These are phyloP conservation scores for Solanum chiquidenum DNA, from an alignment of 257 asterid genomes.

Conservation along the genomic window DNA sequence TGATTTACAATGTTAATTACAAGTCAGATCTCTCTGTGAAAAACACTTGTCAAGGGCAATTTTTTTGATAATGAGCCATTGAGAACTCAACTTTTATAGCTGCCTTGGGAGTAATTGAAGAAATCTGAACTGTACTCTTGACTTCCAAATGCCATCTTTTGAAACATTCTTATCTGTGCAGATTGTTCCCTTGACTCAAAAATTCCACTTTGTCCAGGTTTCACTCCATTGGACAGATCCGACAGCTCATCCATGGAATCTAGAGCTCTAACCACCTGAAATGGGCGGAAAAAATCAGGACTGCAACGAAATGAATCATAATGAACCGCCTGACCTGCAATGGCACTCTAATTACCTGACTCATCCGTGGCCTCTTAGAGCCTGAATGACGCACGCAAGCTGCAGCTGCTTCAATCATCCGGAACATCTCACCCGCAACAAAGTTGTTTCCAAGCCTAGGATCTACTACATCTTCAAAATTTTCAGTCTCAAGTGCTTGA, in stretches of 20 bases:
- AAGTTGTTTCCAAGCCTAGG: slow-evolving; percentile 39
- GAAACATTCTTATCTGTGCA: slow-evolving; percentile 81
- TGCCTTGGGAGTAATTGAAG: slow-evolving; percentile 40
- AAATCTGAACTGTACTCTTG: slow-evolving; percentile 62
- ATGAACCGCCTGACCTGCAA: not conserved
- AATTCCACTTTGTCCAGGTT: slow-evolving; percentile 79
- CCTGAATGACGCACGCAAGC: slow-evolving; percentile 82
- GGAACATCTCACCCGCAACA: slow-evolving; percentile 53
- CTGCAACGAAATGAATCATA: not conserved
- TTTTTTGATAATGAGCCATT: not conserved
- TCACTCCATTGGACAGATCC: slow-evolving; percentile 73
- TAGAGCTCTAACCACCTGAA: slow-evolving; percentile 71
- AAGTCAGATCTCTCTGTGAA: not conserved
- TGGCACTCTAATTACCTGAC: slow-evolving; percentile 34
- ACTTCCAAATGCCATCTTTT: slow-evolving; percentile 84
- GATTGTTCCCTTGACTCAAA: slow-evolving; percentile 72
- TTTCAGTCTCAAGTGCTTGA: slow-evolving; percentile 60
- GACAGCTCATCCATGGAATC: slow-evolving; percentile 63
- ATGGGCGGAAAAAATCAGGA: not conserved
- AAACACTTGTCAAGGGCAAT: not conserved
- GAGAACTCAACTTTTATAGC: slow-evolving; percentile 29
- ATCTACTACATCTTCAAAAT: slow-evolving; percentile 49
- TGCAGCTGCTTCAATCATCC: slow-evolving; percentile 90
- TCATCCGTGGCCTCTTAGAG: slow-evolving; percentile 71
- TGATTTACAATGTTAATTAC: not conserved